Evolutionary conservation across 2,329 filamentous ascomycete species (phyloP), one percentile per base, ranked within the genome.

Genomic region (Laburnicola sp.): DNA sequence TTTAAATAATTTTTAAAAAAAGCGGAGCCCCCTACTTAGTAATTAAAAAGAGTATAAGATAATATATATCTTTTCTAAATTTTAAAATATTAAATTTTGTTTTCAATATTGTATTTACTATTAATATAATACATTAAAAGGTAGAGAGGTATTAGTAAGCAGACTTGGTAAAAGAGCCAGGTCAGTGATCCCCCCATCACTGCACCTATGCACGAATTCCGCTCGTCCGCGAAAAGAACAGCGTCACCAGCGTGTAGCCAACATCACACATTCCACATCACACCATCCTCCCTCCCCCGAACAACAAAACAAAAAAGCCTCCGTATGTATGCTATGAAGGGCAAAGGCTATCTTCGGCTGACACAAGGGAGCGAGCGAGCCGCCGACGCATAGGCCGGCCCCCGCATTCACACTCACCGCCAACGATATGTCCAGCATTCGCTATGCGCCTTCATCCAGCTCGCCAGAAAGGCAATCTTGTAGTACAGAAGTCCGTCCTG

Each of bases 331-430:
- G 32, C 25, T 35, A 48, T 45, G 41, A 40, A 43, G 35, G 28
- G 27, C 23, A 45, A 49, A 59, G 65, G 66, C 59, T 68, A 68
- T 54, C 62, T 60, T 65, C 65, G 65, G 66, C 66, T 68, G 64
- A 65, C 48, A 40, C 30, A 35, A 3, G 6, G 35, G 21, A 6
- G 21, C 21, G 39, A 45, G 43, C 34, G 34, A 45, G 52, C 25
- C 48, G 45, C 44, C 44, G 45, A 39, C 48, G 40, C 36, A 47
- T 35, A 41, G 45, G 27, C 40, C 50, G 54, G 35, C 52, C 59
- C 64, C 64, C 62, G 56, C 59, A 65, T 53, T 57, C 34, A 54
- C 38, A 53, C 49, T 65, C 59, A 57, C 55, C 57, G 60, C 60
- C 54, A 42, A 51, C 46, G 34, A 50, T 28, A 49, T 38, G 41